Evolutionary conservation across 2,329 filamentous ascomycete genomes (phyloP).

Genomic region (Didymosphaeria variabile): DNA sequence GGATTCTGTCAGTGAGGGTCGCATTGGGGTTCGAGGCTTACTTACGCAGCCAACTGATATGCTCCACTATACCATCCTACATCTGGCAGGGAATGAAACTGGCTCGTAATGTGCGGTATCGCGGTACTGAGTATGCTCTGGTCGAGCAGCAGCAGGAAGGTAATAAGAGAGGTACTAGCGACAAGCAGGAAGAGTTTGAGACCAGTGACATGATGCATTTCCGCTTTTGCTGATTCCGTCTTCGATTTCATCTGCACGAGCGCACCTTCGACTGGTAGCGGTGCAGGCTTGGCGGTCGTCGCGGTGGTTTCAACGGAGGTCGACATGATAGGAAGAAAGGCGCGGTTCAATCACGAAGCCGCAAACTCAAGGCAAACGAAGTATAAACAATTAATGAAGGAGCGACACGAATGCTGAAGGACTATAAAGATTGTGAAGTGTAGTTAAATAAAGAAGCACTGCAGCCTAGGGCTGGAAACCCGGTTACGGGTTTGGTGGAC

Average conservation of each 20-base stretch:
- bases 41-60: conserved; percentile 24
- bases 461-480: neutral
- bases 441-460: neutral
- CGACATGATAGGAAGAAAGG: neutral
- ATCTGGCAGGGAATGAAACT: conserved; percentile 28
- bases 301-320: neutral
- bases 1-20: neutral
- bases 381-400: no score
- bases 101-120: conserved; percentile 27
- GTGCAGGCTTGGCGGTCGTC: neutral
- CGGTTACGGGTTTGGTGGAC: neutral
- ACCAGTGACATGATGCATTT: conserved; percentile 21
- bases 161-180: conserved; percentile 17
- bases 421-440: neutral
- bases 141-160: conserved; percentile 32
- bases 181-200: conserved; percentile 18
- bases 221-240: conserved; percentile 1
- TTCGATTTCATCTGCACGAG: neutral
- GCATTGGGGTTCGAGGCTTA: neutral
- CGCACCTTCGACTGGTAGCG: neutral
- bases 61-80: conserved; percentile 28
- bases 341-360: neutral
- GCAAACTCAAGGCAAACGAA: neutral
- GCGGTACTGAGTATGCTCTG: conserved; percentile 30
- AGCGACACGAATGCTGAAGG: no score